Percentiles rank a stretch among this genome's conserved stretches.
phyloP scores from a whole-genome alignment of 2,329 filamentous ascomycete genomes.

The Periconia macrospinosa region DNA sequence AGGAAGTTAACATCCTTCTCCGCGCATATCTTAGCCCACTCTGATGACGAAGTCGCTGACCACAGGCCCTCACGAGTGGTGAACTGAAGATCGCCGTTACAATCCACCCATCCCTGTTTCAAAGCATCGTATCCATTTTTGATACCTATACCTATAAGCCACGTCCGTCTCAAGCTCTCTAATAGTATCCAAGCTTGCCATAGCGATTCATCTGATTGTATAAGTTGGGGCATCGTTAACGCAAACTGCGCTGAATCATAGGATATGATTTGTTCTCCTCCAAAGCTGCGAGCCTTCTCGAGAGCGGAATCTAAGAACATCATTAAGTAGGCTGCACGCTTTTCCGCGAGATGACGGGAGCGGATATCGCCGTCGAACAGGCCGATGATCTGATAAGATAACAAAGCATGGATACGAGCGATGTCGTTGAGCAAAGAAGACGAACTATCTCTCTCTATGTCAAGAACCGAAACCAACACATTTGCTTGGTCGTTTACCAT shows the following conservation, averaged over 20 bases:
- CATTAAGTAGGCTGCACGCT: slow-evolving; percentile 11
- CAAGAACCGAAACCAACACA: not conserved
- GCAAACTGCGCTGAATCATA: not conserved
- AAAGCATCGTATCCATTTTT: slow-evolving; percentile 4
- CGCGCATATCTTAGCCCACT: slow-evolving; percentile 7
- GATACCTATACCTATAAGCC: slow-evolving; percentile 8
- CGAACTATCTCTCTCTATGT: not conserved
- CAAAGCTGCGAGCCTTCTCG: not conserved
- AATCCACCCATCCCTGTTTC: slow-evolving; percentile 9
- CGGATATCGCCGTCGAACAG: slow-evolving; percentile 57
- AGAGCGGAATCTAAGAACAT: not conserved
- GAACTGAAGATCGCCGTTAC: slow-evolving; percentile 11
- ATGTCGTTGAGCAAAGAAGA: slow-evolving; percentile 8
- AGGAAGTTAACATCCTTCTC: slow-evolving; percentile 8
- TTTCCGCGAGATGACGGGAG: slow-evolving; percentile 45
- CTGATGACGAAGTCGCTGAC: slow-evolving; percentile 3
- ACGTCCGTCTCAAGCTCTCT: slow-evolving; percentile 14
- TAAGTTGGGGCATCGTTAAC: not conserved
- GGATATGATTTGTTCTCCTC: not conserved
- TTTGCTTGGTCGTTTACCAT: slow-evolving; percentile 12
- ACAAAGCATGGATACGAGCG: slow-evolving; percentile 43
- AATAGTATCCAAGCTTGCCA: slow-evolving; percentile 15
- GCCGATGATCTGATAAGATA: slow-evolving; percentile 55
- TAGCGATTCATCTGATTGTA: not conserved
- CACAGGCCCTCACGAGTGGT: slow-evolving; percentile 12